Evolutionary conservation across 768 basidiomycete genomes (phyloP), one percentile per base, ranked within the genome.

Genomic region (Phylloporus rhodoxanthus): DNA sequence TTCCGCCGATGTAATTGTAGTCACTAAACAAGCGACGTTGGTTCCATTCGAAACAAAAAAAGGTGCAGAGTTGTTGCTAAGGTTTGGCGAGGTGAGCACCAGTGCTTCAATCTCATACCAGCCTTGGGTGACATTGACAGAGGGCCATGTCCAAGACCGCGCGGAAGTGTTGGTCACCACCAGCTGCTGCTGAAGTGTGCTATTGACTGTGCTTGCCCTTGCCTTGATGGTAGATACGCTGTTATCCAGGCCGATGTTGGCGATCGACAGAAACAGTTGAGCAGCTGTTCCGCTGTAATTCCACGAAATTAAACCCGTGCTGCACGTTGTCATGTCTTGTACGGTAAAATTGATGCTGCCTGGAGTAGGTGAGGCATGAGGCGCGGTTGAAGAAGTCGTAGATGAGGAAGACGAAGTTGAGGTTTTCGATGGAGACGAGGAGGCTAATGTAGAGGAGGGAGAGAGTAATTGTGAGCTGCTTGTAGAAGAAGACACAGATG

Each of bases 101-200:
- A 36, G 20, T 28, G 64, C 72, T 43, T 55, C 43, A 38, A 75
- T 42, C 11, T 54, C 39, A 56, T 84, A 84, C 71, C 70, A 74
- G 4, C 82, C 82, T 45, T 70, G 63, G 0, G 75, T 60, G 20
- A 81, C 62, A 50, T 70, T 68, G 42, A 84, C 78, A 2, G 64
- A 39, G 1, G 60, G 4, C 81, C 83, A 82, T 4, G 57, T 63
- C 62, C 65, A 79, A 15, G 46, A 48, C 0, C 10, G 7, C 1
- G 14, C 21, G 11, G 43, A 23, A 4, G 76, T 67, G 46, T 67
- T 39, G 8, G 58, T 57, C 0, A 52, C 49, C 13, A 52, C 66
- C 25, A 82, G 20, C 13, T 43, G 42, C 3, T 61, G 40, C 2
- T 59, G 50, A 13, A 71, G 44, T 15, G 43, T 30, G 19, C 17